Percentiles rank a stretch among this genome's conserved stretches.
Evolutionary conservation across 1,284 basidiomycete species (phyloP).

Genomic region (Schizophyllum amplum): DNA sequence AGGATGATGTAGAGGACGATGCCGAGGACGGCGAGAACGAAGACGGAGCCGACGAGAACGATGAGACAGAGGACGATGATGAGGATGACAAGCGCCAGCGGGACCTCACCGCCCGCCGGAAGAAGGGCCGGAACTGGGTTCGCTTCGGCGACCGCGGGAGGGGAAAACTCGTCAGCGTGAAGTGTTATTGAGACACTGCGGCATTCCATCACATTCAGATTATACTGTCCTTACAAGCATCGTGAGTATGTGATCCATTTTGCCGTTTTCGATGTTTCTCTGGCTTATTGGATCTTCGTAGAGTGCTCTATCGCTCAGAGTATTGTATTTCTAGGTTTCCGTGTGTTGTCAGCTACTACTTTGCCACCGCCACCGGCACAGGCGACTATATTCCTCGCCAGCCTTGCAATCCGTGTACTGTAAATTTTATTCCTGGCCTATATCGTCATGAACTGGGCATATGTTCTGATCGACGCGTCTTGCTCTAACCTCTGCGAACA

Average conservation of each 20-base stretch:
- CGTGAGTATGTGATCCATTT: no score
- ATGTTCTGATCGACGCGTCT: no score
- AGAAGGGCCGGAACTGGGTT: neutral
- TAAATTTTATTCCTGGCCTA: no score
- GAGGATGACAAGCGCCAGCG: neutral
- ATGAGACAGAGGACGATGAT: constrained; percentile 2
- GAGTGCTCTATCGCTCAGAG: neutral
- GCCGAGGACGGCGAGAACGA: constrained; percentile 4
- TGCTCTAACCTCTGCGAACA: no score
- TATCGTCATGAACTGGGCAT: no score
- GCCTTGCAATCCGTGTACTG: no score
- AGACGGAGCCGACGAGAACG: constrained; percentile 2
- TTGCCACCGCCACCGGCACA: no score
- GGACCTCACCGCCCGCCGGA: neutral
- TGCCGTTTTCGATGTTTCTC: no score
- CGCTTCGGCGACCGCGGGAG: neutral
- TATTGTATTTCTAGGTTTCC: neutral
- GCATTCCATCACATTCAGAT: no score
- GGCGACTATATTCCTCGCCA: no score
- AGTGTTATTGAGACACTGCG: neutral
- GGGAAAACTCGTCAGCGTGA: neutral
- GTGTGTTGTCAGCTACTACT: neutral
- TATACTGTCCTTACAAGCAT: no score
- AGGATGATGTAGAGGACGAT: neutral
- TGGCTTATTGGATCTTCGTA: no score